phyloP scores from a whole-genome alignment of 108 stramenopile genomes.

The Discostella stelligeroides region DNA sequence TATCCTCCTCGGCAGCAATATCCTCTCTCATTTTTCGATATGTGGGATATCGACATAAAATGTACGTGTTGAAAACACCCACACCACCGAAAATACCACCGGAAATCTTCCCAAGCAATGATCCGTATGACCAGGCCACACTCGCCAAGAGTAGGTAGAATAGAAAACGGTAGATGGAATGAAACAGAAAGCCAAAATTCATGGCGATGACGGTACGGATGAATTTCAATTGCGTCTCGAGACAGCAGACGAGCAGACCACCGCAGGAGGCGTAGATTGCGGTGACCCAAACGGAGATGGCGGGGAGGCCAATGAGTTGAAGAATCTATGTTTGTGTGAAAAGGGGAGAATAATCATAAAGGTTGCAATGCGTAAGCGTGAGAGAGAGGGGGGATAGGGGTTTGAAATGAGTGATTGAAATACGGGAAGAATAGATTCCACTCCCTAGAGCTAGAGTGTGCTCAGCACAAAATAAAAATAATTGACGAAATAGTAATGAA shows the following conservation, averaged over 20 bases:
- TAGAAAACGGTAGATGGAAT: slow-evolving; percentile 75
- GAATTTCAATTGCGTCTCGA: slow-evolving; percentile 90
- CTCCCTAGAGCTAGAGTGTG: slow-evolving; percentile 13
- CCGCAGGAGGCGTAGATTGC: slow-evolving; percentile 81
- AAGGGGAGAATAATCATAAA: too few relatives aligned
- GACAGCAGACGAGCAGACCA: slow-evolving; percentile 78
- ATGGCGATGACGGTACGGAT: slow-evolving; percentile 84
- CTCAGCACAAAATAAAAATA: neutral
- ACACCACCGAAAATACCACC: slow-evolving; percentile 54
- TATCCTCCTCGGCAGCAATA: slow-evolving; percentile 89
- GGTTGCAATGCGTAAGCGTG: neutral
- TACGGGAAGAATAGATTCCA: neutral
- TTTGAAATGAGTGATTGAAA: neutral
- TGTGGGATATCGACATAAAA: slow-evolving; percentile 78
- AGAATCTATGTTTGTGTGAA: slow-evolving; percentile 33
- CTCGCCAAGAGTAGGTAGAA: slow-evolving; percentile 80
- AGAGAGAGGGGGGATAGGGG: neutral
- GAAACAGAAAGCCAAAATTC: slow-evolving; percentile 90
- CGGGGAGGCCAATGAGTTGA: slow-evolving; percentile 54
- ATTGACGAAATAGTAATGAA: slow-evolving; percentile 7
- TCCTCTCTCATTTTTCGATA: slow-evolving; percentile 83
- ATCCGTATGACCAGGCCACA: slow-evolving; percentile 66
- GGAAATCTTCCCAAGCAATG: slow-evolving; percentile 61
- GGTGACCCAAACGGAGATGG: slow-evolving; percentile 64
- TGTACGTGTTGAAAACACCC: slow-evolving; percentile 82